A percentile compares a stretch with the other conserved stretches of the same genome.
Conservation (phyloP, 2,329 filamentous ascomycete species). For the Apiospora phragmitis region DNA sequence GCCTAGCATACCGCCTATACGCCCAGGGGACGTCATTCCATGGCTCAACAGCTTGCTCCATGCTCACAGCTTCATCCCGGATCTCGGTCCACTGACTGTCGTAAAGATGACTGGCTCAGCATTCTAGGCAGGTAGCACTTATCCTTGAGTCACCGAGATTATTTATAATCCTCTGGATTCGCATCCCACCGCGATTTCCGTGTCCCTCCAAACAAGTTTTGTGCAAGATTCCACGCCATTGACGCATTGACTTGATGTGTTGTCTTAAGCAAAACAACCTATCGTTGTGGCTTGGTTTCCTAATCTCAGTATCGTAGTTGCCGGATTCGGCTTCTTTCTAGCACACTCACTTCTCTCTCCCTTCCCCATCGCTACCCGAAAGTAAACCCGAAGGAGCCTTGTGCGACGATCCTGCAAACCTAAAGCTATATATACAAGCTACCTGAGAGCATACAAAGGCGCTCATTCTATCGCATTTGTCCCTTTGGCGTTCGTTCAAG, state of each 20-base stretch:
- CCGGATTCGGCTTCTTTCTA: not conserved
- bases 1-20: not conserved
- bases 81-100: constrained; percentile 2
- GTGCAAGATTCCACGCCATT: not conserved
- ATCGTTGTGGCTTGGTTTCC: not conserved
- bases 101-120: not conserved
- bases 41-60: not conserved
- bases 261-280: not conserved
- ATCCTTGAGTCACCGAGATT: not conserved
- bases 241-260: not conserved
- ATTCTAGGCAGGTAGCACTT: not conserved
- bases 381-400: not conserved
- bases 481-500: not conserved
- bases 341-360: not conserved
- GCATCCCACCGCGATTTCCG: not conserved
- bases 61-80: not conserved
- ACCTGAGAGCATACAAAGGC: not conserved
- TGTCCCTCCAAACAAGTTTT: not conserved
- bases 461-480: not conserved
- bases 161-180: not conserved
- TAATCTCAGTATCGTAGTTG: constrained; percentile 2
- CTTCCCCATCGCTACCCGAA: not conserved
- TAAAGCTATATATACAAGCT: not conserved
- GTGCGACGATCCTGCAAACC: not conserved
- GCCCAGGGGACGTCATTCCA: not conserved